Evolutionary conservation across 1,284 basidiomycete genomes (phyloP), one percentile per base, ranked within the genome.

Genomic region (Sphaerobolus stellatus): DNA sequence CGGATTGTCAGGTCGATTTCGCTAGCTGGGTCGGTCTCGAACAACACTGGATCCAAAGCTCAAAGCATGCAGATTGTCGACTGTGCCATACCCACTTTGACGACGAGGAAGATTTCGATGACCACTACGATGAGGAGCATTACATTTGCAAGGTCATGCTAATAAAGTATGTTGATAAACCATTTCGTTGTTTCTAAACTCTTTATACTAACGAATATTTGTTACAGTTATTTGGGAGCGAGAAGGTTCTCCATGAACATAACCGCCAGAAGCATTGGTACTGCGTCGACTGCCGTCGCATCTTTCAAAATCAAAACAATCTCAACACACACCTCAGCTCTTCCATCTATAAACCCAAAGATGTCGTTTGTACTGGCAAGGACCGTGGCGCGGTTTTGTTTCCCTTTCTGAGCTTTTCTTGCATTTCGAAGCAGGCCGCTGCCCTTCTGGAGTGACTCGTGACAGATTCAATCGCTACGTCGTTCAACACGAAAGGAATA

Each of bases 261-360:
- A 71, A 75, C 54, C 67, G 74, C 8, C 74, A 80, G 62, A 68
- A 62, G 22, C 83, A 84, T 52, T 52, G 65, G 49, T 83, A 80
- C 58, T 86, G 83, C 54, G 48, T 18, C 3, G 24, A 61, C 0
- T 85, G 83, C 64, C 61, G 65, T 24, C 69, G 72, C 11, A 53
- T 69, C 13, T 84, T 83, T 65, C 59, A 56, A 24, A 58, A 41
- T 43, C 36, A 58, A 9, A 57, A 45, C 48, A 62, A 62, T 48
- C 62, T 66, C n/a, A 33, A 57, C 3, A 41, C 47, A 40, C 68
- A 70, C 53, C 56, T 73, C 58, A 71, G 68, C 14, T 78, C 78
- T 0, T 67, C 71, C 48, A 50, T 64, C 11, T 79, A 80, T 53
- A 59, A 59, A 2, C 64, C 71, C 5, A 71, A 64, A 59, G 62